A percentile compares a stretch with the other conserved stretches of the same genome.
phyloP scores from a whole-genome alignment of 2,329 filamentous ascomycete genomes.

The Chaetomiaceae sp. region DNA sequence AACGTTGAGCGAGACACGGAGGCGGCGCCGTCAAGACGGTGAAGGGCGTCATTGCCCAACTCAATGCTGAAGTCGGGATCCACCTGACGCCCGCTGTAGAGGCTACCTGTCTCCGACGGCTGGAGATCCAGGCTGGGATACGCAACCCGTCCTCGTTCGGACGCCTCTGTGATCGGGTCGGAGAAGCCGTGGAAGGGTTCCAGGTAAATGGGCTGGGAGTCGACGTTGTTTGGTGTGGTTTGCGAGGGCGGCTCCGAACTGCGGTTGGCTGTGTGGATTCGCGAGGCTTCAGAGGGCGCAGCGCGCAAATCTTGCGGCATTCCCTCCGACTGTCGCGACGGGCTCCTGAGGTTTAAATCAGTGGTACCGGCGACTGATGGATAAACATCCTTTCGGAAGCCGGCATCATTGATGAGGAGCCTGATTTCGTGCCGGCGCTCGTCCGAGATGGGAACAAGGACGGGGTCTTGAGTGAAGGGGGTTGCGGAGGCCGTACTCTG shows the following conservation, averaged over 20 bases:
- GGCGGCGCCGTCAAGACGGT: slow-evolving; percentile 12
- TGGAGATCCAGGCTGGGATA: slow-evolving; percentile 29
- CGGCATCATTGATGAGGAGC: slow-evolving; percentile 41
- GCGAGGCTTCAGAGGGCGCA: not conserved
- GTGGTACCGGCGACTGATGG: slow-evolving; percentile 28
- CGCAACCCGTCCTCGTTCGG: slow-evolving; percentile 17
- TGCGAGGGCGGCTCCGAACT: slow-evolving; percentile 6
- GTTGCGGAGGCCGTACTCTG: slow-evolving; percentile 23
- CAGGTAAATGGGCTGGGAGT: slow-evolving; percentile 21
- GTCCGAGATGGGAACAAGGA: slow-evolving; percentile 27
- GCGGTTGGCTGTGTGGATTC: not conserved
- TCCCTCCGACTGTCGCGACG: slow-evolving; percentile 27
- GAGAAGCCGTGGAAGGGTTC: slow-evolving; percentile 23
- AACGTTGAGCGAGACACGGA: not conserved
- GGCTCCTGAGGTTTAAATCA: slow-evolving; percentile 25
- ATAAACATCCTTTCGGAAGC: slow-evolving; percentile 40
- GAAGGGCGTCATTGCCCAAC: slow-evolving; percentile 28
- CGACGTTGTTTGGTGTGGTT: slow-evolving; percentile 9
- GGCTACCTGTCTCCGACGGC: slow-evolving; percentile 37
- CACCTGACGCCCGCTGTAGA: slow-evolving; percentile 44
- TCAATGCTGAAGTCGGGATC: slow-evolving; percentile 37
- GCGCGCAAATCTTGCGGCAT: slow-evolving; percentile 19
- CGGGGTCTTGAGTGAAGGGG: slow-evolving; percentile 4
- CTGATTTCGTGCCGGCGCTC: slow-evolving; percentile 35
- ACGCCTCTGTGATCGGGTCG: slow-evolving; percentile 13